Evolutionary conservation across 140 eudicot species (phyloP), one percentile per base, ranked within the genome.

Genomic region (Erigeron philadelphicus): DNA sequence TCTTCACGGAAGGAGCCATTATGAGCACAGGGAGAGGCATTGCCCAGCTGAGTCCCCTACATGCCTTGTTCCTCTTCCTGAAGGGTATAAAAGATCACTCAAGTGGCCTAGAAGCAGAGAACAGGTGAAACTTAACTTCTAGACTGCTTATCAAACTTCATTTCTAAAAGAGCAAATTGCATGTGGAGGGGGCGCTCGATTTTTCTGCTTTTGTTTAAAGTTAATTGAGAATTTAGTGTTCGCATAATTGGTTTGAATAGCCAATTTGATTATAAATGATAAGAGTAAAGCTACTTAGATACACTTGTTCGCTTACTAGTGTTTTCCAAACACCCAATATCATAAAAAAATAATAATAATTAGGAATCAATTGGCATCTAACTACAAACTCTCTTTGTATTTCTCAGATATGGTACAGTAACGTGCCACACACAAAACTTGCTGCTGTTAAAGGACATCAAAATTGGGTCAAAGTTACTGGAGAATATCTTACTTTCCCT

Each of bases 91-190:
- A 76, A 77, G 59, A 35, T 76, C 89, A 9, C 57, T 81, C 50
- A 79, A 73, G 71, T 86, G 94, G 94, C 89, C 94, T 21, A 76
- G 64, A 76, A 86, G 94, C 83, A 65, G 89, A 53, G 94, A 86
- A n/a, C 85, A 81, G 89, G 94, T 83, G 42, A 66, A 45, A 52
- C 42, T 31, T 49, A 15, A 53, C 38, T 31, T 31, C 38, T 21
- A 21, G 25, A 21, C 25, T 21, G 25, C 25, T 31, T 31, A 31
- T 31, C 38, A 31, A 31, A 31, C 38, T 31, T 31, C 38, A 31
- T 31, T 31, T 31, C 38, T 31, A 2, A 31, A 2, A 0, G 38
- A 4, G 38, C 2, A 31, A 31, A 31, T 31, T 31, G 38, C 5
- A 31, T 4, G 5, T 31, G 38, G 3, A 31, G 38, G 35, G 35